These are phyloP conservation scores for Gentiana macrophylla DNA, from an alignment of 257 asterid genomes.

Conservation along the genomic window DNA sequence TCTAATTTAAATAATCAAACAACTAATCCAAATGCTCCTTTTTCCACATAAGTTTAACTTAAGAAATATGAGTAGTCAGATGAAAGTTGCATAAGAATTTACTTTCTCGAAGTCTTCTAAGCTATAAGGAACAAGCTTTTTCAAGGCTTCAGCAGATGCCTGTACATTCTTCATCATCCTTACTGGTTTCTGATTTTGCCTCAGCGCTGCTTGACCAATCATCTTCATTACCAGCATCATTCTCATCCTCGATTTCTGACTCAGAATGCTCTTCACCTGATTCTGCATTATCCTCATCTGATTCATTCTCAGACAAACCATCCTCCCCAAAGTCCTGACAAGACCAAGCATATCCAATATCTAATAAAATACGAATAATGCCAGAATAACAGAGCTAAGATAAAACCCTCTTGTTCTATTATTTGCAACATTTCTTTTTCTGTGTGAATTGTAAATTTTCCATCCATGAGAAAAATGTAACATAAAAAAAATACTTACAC, in stretches of 20 bases:
- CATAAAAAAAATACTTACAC: too few species aligned
- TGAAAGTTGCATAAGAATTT: conserved; percentile 2
- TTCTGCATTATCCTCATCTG: conserved; percentile 60
- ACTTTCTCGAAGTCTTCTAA: conserved; percentile 86
- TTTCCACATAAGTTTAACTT: too few species aligned
- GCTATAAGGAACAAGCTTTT: conserved; percentile 57
- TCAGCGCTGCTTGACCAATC: conserved; percentile 72
- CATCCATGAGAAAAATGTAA: too few species aligned
- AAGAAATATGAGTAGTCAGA: neutral
- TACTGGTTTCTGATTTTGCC: conserved; percentile 60
- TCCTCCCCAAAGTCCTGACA: conserved; percentile 67
- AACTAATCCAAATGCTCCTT: too few species aligned
- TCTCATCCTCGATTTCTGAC: conserved; percentile 75
- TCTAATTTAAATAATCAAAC: too few species aligned
- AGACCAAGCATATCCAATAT: neutral
- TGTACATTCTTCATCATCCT: conserved; percentile 67
- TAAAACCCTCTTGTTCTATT: too few species aligned
- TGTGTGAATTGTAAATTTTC: too few species aligned
- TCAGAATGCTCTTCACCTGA: conserved; percentile 57
- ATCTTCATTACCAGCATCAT: conserved; percentile 66
- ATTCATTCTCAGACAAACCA: conserved; percentile 57
- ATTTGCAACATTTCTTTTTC: too few species aligned
- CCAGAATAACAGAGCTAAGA: too few species aligned
- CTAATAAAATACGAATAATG: too few species aligned
- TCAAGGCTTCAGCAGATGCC: conserved; percentile 61